These are phyloP conservation scores for Neotropicomus parvogracilis DNA, from an alignment of 1,284 basidiomycete genomes.

Conservation along the genomic window DNA sequence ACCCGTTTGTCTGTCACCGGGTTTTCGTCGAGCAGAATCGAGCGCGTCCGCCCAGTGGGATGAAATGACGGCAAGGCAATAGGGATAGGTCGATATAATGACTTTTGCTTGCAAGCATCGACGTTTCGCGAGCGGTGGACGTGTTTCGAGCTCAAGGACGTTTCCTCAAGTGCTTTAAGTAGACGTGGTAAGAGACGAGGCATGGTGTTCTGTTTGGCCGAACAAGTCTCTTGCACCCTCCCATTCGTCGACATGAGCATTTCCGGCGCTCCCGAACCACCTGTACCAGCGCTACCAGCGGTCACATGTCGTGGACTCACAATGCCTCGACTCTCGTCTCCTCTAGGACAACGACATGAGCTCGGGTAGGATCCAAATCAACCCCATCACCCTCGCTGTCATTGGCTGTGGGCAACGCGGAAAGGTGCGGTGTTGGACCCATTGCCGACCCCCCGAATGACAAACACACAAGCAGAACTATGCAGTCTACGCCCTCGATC, in stretches of 20 bases:
- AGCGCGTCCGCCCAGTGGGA: conserved; percentile 42
- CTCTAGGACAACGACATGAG: conserved; percentile 24
- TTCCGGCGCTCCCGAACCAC: neutral
- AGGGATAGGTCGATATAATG: conserved; percentile 38
- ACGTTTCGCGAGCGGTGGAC: conserved; percentile 11
- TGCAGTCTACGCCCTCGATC: conserved; percentile 55
- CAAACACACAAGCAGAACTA: conserved; percentile 51
- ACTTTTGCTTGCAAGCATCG: conserved; percentile 28
- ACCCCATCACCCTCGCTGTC: conserved; percentile 49
- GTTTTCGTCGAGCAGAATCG: conserved; percentile 58
- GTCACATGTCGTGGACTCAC: conserved; percentile 24
- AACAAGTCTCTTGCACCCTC: no score
- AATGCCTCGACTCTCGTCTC: conserved; percentile 35
- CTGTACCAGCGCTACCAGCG: neutral
- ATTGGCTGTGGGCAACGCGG: conserved; percentile 83
- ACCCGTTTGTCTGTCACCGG: conserved; percentile 46
- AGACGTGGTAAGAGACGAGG: conserved; percentile 66
- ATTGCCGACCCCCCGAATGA: neutral
- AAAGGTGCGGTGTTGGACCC: conserved; percentile 40
- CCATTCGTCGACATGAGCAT: neutral
- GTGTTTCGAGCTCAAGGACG: conserved; percentile 19
- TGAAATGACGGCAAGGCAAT: conserved; percentile 40
- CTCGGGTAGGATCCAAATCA: conserved; percentile 13
- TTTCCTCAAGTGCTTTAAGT: conserved; percentile 39
- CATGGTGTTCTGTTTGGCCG: conserved; percentile 42